Evolutionary conservation across 164 flowering plant species (phyloP).

Genomic region (Cinnamomum chago): DNA sequence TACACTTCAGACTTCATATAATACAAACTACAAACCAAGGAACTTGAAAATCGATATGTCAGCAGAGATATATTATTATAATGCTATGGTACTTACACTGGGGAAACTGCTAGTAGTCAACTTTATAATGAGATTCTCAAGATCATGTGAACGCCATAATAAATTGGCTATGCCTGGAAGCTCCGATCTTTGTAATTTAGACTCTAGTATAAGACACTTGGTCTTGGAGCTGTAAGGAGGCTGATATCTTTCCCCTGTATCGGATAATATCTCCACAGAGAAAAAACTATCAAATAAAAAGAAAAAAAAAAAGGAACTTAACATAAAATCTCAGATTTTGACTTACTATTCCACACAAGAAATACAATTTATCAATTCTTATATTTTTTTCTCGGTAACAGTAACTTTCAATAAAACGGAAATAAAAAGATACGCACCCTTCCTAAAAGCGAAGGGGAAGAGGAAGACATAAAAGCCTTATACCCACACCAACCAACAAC

Average conservation of each 20-base stretch:
- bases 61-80: neutral
- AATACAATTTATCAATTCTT: too few species aligned
- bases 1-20: neutral
- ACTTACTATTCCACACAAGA: too few species aligned
- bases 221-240: neutral
- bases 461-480: too few species aligned
- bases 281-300: neutral
- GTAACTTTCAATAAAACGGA: too few species aligned
- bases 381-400: too few species aligned
- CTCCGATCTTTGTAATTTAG: neutral
- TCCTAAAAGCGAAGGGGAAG: too few species aligned
- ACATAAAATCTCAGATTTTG: too few species aligned
- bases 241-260: neutral
- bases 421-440: too few species aligned
- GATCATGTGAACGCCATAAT: conserved; percentile 2
- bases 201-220: conserved; percentile 1
- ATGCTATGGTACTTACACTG: neutral
- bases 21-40: neutral
- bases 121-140: neutral
- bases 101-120: neutral
- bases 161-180: conserved; percentile 2
- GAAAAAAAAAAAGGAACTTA: neutral
- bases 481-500: too few species aligned
- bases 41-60: neutral
- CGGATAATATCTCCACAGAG: neutral